Conservation (phyloP, 176 grass and related monocot species). For the Zoysia pacifica region DNA sequence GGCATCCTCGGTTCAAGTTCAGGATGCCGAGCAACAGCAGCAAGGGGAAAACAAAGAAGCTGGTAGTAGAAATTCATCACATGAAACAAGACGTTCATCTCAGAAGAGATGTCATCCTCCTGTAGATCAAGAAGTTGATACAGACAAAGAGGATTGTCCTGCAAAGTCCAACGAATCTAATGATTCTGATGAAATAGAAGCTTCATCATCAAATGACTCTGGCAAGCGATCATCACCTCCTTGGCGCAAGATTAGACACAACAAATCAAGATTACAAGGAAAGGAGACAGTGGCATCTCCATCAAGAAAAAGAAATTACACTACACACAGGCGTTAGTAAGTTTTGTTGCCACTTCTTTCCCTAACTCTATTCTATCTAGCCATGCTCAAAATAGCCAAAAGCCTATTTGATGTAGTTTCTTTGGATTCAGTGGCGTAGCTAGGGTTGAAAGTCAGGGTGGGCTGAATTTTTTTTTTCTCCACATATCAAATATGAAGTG, state of each 20-base stretch:
- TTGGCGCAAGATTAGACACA: constrained; percentile 31
- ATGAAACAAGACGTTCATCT: constrained; percentile 27
- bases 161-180: constrained; percentile 16
- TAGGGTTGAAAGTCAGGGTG: no score
- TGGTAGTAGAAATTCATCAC: constrained; percentile 29
- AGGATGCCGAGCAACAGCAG: constrained; percentile 18
- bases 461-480: no score
- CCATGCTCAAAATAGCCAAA: background rate
- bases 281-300: constrained; percentile 21
- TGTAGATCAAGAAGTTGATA: constrained; percentile 29
- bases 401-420: background rate
- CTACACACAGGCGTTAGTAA: constrained; percentile 39
- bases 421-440: background rate
- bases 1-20: constrained; percentile 4
- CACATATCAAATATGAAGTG: no score
- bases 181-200: constrained; percentile 41
- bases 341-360: constrained; percentile 4
- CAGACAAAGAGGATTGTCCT: constrained; percentile 13
- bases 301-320: constrained; percentile 30
- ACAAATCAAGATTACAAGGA: constrained; percentile 11
- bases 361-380: background rate
- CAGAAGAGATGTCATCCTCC: constrained; percentile 13
- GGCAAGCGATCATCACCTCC: constrained; percentile 29
- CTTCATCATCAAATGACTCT: constrained; percentile 34
- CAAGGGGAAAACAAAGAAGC: constrained; percentile 29